Conservation (phyloP, 1,284 basidiomycete genomes). For the Ustilago hordei region DNA sequence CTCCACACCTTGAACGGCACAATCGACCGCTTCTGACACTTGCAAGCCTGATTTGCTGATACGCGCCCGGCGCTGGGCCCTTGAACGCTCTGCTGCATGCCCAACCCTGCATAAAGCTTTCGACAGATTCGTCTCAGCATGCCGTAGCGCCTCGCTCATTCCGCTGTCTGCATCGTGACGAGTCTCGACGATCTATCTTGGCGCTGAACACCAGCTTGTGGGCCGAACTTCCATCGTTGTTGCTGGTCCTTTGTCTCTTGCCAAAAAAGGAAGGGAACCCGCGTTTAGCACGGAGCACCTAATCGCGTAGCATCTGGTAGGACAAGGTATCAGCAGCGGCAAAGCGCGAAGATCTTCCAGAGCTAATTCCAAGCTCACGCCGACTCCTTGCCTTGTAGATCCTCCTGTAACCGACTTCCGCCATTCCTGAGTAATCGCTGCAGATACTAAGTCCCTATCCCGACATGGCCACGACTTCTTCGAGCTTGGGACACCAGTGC, state of each 20-base stretch:
- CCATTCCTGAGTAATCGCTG: no score
- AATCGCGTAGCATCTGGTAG: not conserved
- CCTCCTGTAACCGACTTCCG: not conserved
- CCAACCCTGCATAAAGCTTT: constrained; percentile 22
- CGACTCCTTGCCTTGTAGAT: constrained; percentile 42
- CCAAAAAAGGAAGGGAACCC: constrained; percentile 6
- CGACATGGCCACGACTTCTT: not conserved
- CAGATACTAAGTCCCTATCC: no score
- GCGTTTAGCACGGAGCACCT: not conserved
- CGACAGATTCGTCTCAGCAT: not conserved
- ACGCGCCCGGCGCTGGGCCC: not conserved
- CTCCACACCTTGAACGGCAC: not conserved
- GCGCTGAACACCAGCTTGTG: not conserved
- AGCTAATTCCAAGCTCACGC: constrained; percentile 7
- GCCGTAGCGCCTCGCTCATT: constrained; percentile 10
- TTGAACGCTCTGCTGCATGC: not conserved
- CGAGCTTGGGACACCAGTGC: not conserved
- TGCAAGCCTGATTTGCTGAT: not conserved
- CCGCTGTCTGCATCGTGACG: constrained; percentile 21
- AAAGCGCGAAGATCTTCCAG: constrained; percentile 9
- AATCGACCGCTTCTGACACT: not conserved
- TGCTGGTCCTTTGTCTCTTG: not conserved
- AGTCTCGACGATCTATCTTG: not conserved
- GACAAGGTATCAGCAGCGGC: constrained; percentile 2
- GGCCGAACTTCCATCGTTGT: not conserved